Conservation (phyloP, 2,329 filamentous ascomycete genomes). For the Neopestalotiopsis rosae region DNA sequence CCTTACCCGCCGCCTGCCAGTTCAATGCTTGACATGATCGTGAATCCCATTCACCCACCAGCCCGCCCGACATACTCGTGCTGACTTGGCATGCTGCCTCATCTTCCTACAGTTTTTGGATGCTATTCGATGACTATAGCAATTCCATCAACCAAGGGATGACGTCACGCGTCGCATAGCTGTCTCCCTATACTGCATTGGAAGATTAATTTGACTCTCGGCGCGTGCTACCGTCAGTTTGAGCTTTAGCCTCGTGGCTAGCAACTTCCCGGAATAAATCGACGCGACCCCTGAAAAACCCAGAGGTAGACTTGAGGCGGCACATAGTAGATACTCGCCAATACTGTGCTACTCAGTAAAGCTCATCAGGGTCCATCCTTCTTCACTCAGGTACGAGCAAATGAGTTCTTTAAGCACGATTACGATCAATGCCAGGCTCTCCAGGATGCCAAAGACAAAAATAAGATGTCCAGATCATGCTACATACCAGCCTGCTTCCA, state of each 20-base stretch:
- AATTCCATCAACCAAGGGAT: neutral
- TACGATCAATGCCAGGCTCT: neutral
- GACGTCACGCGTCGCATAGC: conserved; percentile 7
- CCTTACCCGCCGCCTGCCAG: neutral
- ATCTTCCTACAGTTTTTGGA: neutral
- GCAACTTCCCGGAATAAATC: conserved; percentile 2
- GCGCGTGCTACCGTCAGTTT: conserved; percentile 8
- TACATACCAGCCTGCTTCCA: too few relatives aligned
- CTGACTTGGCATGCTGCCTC: neutral
- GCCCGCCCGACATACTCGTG: neutral
- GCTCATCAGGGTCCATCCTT: neutral
- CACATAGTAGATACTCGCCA: neutral
- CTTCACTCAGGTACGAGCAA: neutral
- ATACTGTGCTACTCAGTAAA: neutral
- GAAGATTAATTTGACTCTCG: conserved; percentile 5
- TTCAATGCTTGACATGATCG: neutral
- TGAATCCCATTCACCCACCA: neutral
- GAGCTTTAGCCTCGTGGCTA: conserved; percentile 6
- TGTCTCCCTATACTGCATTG: neutral
- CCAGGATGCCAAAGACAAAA: neutral
- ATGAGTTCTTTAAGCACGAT: neutral
- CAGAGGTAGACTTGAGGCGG: neutral
- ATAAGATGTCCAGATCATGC: too few relatives aligned
- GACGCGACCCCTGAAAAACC: conserved; percentile 5
- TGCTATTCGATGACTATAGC: neutral